Evolutionary conservation across 108 stramenopile species (phyloP).

Genomic region (Pseudonitzschia multiseries): DNA sequence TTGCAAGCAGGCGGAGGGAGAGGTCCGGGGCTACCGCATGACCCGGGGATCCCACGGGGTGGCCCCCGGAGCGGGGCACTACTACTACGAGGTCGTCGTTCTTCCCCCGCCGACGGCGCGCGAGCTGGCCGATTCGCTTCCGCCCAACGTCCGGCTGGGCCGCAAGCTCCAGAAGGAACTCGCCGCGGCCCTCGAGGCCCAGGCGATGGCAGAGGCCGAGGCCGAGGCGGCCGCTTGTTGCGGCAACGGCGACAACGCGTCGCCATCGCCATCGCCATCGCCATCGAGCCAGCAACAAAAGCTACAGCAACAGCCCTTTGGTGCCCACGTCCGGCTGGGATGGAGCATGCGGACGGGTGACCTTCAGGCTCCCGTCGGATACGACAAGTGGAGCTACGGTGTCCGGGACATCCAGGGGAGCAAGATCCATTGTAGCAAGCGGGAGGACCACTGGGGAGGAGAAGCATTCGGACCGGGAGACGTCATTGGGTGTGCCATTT

Average conservation of each 20-base stretch:
- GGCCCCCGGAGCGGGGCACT: slow-evolving; percentile 38
- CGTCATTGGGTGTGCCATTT: slow-evolving; percentile 90
- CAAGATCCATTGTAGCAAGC: slow-evolving; percentile 60
- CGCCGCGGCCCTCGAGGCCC: slow-evolving; percentile 35
- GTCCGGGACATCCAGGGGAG: slow-evolving; percentile 86
- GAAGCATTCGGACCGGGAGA: slow-evolving; percentile 81
- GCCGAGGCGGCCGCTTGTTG: neutral
- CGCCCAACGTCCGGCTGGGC: slow-evolving; percentile 48
- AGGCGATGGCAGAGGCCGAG: slow-evolving; percentile 20
- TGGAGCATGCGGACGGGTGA: slow-evolving; percentile 87
- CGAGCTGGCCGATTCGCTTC: slow-evolving; percentile 37
- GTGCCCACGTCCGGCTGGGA: slow-evolving; percentile 80
- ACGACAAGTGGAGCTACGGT: slow-evolving; percentile 91
- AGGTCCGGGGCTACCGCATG: slow-evolving; percentile 87
- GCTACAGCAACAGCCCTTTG: slow-evolving; percentile 16
- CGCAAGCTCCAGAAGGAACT: slow-evolving; percentile 48
- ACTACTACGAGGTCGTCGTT: slow-evolving; percentile 68
- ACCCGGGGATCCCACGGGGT: slow-evolving; percentile 77
- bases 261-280: no score
- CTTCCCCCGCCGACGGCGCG: slow-evolving; percentile 41
- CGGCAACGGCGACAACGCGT: neutral
- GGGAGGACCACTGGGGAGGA: slow-evolving; percentile 84
- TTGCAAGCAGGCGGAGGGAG: slow-evolving; percentile 44
- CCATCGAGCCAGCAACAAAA: neutral
- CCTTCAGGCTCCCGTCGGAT: slow-evolving; percentile 95